Evolutionary conservation across 2,329 filamentous ascomycete species (phyloP), one percentile per base, ranked within the genome.

Genomic region (Graphilbum fragrans): DNA sequence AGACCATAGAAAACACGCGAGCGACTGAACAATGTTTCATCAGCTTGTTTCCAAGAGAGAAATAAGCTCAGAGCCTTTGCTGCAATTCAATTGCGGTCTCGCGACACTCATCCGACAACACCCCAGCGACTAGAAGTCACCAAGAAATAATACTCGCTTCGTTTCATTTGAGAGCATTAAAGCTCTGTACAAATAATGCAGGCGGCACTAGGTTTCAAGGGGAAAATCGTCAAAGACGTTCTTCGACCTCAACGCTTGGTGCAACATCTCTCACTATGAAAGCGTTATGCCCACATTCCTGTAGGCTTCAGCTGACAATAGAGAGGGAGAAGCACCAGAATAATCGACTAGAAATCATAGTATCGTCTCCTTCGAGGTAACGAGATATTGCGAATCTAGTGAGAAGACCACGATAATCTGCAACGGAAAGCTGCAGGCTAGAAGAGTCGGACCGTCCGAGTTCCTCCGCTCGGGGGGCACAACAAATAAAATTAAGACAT

Each of bases 371-470:
- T 12, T 3, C 18, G 20, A 29, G 25, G n/a, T 32, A 8, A 18
- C n/a, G 32, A 34, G 19, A 18, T 18, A 18, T 22, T 10, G 8
- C 8, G 4, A 22, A 52, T 62, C 73, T 79, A 86, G 82, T 79
- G 77, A 86, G 78, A 82, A 79, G 79, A 86, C 82, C 72, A 76
- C 77, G 74, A 84, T 81, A 85, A 86, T 82, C 79, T 77, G 66
- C 69, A 65, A 67, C 9, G 9, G 60, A 58, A 29, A 41, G 38
- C 39, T 35, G 37, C 33, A 4, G 19, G 12, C 6, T 34, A 31
- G n/a, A 31, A 31, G n/a, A 31, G 4, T 31, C 14, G 29, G 14
- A 16, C 29, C 12, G n/a, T 10, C 29, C 29, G 11, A 10, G 12
- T 5, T 31, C n/a, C 29, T 16, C 29, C 29, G 29, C 29, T 16